Evolutionary conservation across 116 monocot species (phyloP).

Genomic region (Posidonia oceanica): DNA sequence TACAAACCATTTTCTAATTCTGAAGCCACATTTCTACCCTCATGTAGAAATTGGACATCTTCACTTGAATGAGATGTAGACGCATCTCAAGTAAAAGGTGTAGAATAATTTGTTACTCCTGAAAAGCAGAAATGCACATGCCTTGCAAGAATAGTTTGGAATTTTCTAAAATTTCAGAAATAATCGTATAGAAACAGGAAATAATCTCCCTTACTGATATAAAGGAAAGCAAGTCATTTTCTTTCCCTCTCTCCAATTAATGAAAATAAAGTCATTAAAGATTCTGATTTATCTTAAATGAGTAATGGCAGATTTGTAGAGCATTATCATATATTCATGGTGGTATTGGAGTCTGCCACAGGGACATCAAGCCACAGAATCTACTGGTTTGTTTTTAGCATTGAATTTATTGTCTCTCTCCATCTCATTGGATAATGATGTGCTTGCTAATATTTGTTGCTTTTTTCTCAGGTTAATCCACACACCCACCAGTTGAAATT

Average conservation of each 20-base stretch:
- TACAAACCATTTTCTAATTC: too few species aligned
- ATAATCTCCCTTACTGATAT: too few species aligned
- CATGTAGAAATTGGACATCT: too few species aligned
- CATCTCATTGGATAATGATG: neutral
- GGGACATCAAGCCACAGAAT: slow-evolving; percentile 46
- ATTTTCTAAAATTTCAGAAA: too few species aligned
- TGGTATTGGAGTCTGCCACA: slow-evolving; percentile 37
- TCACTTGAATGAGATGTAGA: too few species aligned
- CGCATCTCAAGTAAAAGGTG: too few species aligned
- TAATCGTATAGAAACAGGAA: too few species aligned
- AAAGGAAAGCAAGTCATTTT: neutral
- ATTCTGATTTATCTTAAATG: neutral
- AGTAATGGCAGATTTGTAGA: slow-evolving; percentile 29
- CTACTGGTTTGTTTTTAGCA: slow-evolving; percentile 23
- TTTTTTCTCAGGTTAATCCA: slow-evolving; percentile 27
- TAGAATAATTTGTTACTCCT: too few species aligned
- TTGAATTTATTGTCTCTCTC: neutral
- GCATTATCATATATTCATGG: slow-evolving; percentile 34
- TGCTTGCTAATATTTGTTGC: neutral
- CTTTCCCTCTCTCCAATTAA: neutral
- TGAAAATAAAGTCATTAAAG: neutral
- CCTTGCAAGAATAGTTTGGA: too few species aligned
- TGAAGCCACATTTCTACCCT: too few species aligned
- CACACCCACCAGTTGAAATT: slow-evolving; percentile 34
- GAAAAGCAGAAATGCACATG: too few species aligned